Conservation (phyloP, 192 early-diverging fungal species). For the Funneliformis geosporum region DNA sequence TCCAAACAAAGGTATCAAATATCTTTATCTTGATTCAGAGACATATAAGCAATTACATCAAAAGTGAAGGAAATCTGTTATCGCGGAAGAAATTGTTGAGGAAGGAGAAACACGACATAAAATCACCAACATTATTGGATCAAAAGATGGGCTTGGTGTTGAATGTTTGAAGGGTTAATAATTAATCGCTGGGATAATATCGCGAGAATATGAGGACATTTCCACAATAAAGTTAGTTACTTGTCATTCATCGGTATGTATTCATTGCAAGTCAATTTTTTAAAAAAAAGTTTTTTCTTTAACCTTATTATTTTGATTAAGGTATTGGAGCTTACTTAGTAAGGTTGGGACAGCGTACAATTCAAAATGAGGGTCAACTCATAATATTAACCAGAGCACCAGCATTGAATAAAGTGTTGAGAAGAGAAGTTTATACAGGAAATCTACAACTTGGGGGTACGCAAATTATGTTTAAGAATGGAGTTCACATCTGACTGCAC, state of each 20-base stretch:
- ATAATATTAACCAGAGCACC: conserved; percentile 97
- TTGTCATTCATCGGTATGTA: conserved; percentile 85
- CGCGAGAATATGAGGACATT: conserved; percentile 95
- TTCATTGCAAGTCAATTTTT: background rate
- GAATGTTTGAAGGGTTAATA: conserved; percentile 96
- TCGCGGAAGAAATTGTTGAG: conserved; percentile 70
- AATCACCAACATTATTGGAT: conserved; percentile 87
- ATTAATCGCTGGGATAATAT: conserved; percentile 97
- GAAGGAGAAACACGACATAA: conserved; percentile 77
- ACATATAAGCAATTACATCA: conserved; percentile 66
- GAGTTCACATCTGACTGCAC: conserved; percentile 93
- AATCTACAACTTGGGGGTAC: conserved; percentile 98
- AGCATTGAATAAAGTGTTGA: conserved; percentile 97
- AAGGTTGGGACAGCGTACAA: conserved; percentile 93
- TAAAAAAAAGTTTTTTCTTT: background rate
- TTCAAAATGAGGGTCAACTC: conserved; percentile 98
- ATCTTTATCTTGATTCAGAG: conserved; percentile 82
- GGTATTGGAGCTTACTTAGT: conserved; percentile 98
- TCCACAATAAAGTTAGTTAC: conserved; percentile 97
- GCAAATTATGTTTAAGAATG: conserved; percentile 99
- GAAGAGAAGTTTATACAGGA: conserved; percentile 96
- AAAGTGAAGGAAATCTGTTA: conserved; percentile 66
- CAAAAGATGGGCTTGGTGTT: conserved; percentile 87
- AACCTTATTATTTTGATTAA: background rate
- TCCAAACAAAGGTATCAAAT: conserved; percentile 89